These are phyloP conservation scores for Mycena rosella DNA, from an alignment of 768 basidiomycete species.

Conservation along the genomic window DNA sequence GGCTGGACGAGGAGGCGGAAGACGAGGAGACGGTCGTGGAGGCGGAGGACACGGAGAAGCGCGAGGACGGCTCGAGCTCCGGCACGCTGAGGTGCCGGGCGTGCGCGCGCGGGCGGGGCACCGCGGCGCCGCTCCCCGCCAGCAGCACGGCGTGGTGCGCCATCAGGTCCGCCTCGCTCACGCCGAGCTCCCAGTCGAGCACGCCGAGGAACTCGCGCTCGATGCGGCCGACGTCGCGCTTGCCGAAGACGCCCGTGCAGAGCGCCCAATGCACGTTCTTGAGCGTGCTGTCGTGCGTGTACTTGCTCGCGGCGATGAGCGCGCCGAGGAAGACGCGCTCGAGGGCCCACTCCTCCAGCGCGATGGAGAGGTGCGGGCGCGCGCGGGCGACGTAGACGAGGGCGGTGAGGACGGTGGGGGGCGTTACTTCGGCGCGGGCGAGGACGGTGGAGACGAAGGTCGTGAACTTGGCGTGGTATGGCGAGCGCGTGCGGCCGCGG, in stretches of 20 bases:
- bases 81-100: too few species aligned
- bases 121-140: too few species aligned
- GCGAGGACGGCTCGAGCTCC: too few species aligned
- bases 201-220: constrained; percentile 29
- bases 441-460: constrained; percentile 16
- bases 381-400: constrained; percentile 23
- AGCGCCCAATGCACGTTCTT: constrained; percentile 22
- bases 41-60: too few species aligned
- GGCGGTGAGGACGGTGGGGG: constrained; percentile 12
- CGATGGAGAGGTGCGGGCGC: constrained; percentile 17
- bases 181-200: too few species aligned
- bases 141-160: constrained; percentile 23
- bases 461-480: background rate
- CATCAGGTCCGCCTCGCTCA: constrained; percentile 6
- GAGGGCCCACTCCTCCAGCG: constrained; percentile 20
- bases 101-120: too few species aligned
- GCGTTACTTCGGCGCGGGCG: constrained; percentile 15
- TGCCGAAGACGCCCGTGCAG: constrained; percentile 14
- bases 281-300: constrained; percentile 20
- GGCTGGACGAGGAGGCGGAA: too few species aligned
- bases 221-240: constrained; percentile 21
- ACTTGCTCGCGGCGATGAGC: constrained; percentile 20
- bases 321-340: constrained; percentile 27
- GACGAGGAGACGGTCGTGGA: too few species aligned
- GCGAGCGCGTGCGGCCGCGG: background rate